A percentile compares a stretch with the other conserved stretches of the same genome.
Evolutionary conservation across 2,329 filamentous ascomycete species (phyloP).

Genomic region (Dryadomyces quercus-mongolicae): DNA sequence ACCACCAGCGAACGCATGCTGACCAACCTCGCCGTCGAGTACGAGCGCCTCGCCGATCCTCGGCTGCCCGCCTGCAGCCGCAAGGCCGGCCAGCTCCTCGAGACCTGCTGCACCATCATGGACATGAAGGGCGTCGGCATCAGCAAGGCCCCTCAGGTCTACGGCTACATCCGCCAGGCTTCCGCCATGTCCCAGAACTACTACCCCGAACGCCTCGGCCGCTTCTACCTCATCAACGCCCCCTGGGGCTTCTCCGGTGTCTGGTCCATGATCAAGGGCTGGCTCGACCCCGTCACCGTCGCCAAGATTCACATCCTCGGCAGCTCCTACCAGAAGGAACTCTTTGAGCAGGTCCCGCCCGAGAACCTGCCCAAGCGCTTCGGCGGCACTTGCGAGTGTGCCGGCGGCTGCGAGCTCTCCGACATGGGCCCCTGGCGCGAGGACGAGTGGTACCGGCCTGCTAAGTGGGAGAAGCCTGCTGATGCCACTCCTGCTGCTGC

Average conservation of each 20-base stretch:
- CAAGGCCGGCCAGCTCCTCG: conserved; percentile 77
- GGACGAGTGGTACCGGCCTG: conserved; percentile 49
- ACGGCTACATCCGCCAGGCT: conserved; percentile 74
- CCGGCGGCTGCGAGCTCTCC: conserved; percentile 72
- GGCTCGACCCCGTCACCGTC: conserved; percentile 93
- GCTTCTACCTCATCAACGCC: conserved; percentile 95
- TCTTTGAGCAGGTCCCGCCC: conserved; percentile 70
- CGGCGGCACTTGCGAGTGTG: conserved; percentile 73
- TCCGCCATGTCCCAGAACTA: conserved; percentile 94
- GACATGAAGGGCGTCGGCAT: conserved; percentile 91
- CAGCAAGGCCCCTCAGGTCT: conserved; percentile 69
- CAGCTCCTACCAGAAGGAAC: conserved; percentile 66
- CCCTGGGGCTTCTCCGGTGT: conserved; percentile 88
- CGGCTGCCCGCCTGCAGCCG: conserved; percentile 91
- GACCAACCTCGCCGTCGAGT: conserved; percentile 91
- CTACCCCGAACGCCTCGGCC: conserved; percentile 94
- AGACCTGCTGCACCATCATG: conserved; percentile 98
- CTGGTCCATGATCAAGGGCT: conserved; percentile 80
- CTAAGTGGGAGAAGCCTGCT: conserved; percentile 48
- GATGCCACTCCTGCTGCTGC: conserved; percentile 19
- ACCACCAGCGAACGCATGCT: conserved; percentile 90
- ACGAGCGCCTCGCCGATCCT: conserved; percentile 90
- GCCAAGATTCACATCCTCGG: conserved; percentile 91
- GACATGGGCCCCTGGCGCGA: conserved; percentile 88
- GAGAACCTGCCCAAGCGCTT: conserved; percentile 85